Conservation (phyloP, 257 asterid species). For the Solanum dulcamara region DNA sequence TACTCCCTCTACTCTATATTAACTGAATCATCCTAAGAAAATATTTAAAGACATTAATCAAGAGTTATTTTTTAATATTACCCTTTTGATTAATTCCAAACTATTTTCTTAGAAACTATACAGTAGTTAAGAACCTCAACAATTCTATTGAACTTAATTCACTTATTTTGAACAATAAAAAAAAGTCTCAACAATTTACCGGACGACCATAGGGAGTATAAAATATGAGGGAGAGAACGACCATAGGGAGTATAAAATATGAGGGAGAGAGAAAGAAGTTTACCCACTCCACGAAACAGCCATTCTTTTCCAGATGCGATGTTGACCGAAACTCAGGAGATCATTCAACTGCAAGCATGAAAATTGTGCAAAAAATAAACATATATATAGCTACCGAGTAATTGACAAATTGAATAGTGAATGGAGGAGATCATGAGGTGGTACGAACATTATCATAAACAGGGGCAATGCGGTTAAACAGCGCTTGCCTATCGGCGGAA, state of each 20-base stretch:
- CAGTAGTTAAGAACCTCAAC: neutral
- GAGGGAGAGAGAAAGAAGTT: neutral
- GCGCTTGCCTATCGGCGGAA: slow-evolving; percentile 52
- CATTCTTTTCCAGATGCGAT: slow-evolving; percentile 89
- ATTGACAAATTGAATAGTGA: neutral
- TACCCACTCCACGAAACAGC: slow-evolving; percentile 87
- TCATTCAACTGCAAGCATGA: slow-evolving; percentile 49
- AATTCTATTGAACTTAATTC: neutral
- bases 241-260: neutral
- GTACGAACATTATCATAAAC: slow-evolving; percentile 67
- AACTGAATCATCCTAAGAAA: too few relatives aligned
- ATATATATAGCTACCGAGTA: neutral
- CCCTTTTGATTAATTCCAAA: too few relatives aligned
- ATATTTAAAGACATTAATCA: too few relatives aligned
- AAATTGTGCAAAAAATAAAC: neutral
- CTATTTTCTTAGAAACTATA: neutral
- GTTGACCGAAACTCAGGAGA: slow-evolving; percentile 58
- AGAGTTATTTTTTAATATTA: too few relatives aligned
- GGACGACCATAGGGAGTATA: too few relatives aligned
- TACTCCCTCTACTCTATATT: neutral
- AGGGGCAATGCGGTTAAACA: slow-evolving; percentile 77
- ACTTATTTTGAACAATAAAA: too few relatives aligned
- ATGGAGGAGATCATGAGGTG: neutral
- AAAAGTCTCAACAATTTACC: neutral
- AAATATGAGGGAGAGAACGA: too few relatives aligned